phyloP scores from a whole-genome alignment of 805 yeast species.

The Kazachstania africana region DNA sequence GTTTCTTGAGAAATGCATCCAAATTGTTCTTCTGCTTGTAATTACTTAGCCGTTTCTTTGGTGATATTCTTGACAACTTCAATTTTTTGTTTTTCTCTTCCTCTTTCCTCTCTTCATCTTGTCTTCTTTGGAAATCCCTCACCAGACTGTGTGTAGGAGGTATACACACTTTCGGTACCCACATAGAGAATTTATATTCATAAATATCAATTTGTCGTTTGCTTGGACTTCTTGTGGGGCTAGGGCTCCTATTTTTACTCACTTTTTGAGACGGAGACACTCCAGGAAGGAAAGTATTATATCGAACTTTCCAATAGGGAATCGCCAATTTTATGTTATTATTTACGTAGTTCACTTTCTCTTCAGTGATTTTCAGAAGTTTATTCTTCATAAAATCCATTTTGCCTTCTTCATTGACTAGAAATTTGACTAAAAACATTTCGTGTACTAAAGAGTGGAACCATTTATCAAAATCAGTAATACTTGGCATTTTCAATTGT shows the following conservation, averaged over 20 bases:
- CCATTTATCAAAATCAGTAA: slow-evolving; percentile 20
- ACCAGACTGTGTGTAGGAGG: slow-evolving; percentile 11
- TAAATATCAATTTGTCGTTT: slow-evolving; percentile 9
- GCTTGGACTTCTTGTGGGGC: slow-evolving; percentile 9
- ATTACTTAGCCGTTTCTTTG: slow-evolving; percentile 4
- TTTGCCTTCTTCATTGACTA: slow-evolving; percentile 5
- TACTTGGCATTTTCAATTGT: slow-evolving; percentile 8
- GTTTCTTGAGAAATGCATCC: slow-evolving; percentile 13
- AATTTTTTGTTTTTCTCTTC: not conserved
- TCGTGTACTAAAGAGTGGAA: slow-evolving; percentile 18
- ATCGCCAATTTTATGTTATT: slow-evolving; percentile 3
- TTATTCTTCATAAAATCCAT: slow-evolving; percentile 1
- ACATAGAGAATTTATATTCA: slow-evolving; percentile 8
- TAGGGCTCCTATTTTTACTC: not conserved
- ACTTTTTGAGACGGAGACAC: slow-evolving; percentile 1
- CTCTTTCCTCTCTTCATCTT: not conserved
- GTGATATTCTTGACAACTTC: slow-evolving; percentile 2
- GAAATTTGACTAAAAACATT: slow-evolving; percentile 15
- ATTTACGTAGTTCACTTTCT: slow-evolving; percentile 6
- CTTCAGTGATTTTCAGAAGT: slow-evolving; percentile 12
- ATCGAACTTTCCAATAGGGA: slow-evolving; percentile 15
- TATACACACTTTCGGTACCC: slow-evolving; percentile 15
- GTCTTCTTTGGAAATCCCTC: slow-evolving; percentile 5
- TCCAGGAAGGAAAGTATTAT: slow-evolving; percentile 9
- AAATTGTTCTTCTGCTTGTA: slow-evolving; percentile 17